Base-by-base conservation (phyloP, 441 rosid species). In the Syzygium syzygioides region DNA sequence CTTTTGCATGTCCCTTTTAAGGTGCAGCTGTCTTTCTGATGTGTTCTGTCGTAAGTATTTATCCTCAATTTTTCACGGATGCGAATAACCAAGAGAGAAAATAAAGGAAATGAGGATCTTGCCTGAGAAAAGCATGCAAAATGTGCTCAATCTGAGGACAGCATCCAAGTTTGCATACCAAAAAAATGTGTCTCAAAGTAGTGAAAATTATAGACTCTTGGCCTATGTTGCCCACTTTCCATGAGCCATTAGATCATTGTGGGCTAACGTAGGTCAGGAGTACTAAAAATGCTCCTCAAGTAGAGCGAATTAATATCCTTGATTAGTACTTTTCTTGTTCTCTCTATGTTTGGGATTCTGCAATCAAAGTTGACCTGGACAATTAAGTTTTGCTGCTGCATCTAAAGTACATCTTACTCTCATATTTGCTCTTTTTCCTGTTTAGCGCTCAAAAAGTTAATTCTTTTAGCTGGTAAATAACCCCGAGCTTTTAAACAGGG, bases 401-500 rank as follows among this genome's bases (percentile, higher is more conserved):
- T 71, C 83, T 71, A 37, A 71, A 37, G 50, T 37, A 5, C 37
- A 71, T 37, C 34, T 37, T 37, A 37, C 9, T 71, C 48, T 37
- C n/a, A 20, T 12, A 11, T 12, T 71, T 71, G 83, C 83, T 37
- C n/a, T 20, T 71, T 71, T 41, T 25, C 28, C 45, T 37, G 52
- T 71, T 20, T 71, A 71, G 52, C 83, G 37, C 50, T 41, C 50
- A 23, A 71, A 71, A 71, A 37, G 50, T 71, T 20, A 37, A 37
- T 37, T 85, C 28, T 55, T 19, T 55, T n/a, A 12, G 87, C 50
- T 85, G 64, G 66, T 30, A n/a, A 50, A 52, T 85, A 85, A 48
- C 37, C 55, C 87, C 30, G 53, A 86, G 60, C 48, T 91, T 60
- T 56, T 45, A 59, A 41, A 26, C 93, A 96, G 99, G 94, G 84